A percentile compares a stretch with the other conserved stretches of the same genome.
Evolutionary conservation across 2,329 filamentous ascomycete genomes (phyloP).

Genomic region (Corniculantispora saksenae): DNA sequence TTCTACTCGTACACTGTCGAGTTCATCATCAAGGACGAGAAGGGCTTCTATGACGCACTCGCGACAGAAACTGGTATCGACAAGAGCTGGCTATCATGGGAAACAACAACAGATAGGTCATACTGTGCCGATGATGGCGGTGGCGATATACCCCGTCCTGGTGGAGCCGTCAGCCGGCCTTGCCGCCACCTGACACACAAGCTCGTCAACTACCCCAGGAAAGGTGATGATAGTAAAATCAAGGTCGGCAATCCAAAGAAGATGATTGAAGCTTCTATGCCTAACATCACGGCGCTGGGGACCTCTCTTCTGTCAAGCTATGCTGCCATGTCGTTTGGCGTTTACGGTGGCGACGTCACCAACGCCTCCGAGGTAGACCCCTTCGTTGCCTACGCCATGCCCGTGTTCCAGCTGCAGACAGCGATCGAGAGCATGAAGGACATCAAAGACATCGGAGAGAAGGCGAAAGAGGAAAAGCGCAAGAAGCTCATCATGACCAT

Average conservation of each 20-base stretch:
- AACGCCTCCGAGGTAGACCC: neutral
- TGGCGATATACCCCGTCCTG: too few species aligned
- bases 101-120: too few species aligned
- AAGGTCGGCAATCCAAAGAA: conserved; percentile 5
- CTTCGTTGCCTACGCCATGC: neutral
- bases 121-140: too few species aligned
- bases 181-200: neutral
- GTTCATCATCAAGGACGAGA: neutral
- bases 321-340: neutral
- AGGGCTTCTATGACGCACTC: conserved; percentile 12
- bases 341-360: neutral
- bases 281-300: neutral
- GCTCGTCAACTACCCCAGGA: conserved; percentile 6
- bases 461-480: conserved; percentile 25
- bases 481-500: conserved; percentile 31
- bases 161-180: too few species aligned
- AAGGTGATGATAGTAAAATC: neutral
- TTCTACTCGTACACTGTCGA: neutral
- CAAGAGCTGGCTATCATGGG: too few species aligned
- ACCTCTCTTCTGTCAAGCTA: neutral
- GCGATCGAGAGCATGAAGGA: neutral
- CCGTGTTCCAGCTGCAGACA: conserved; percentile 6
- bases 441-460: conserved; percentile 10
- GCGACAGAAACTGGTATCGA: neutral
- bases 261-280: conserved; percentile 5